Conservation (phyloP, 23 red algal genomes). For the Agarophyton chilense region DNA sequence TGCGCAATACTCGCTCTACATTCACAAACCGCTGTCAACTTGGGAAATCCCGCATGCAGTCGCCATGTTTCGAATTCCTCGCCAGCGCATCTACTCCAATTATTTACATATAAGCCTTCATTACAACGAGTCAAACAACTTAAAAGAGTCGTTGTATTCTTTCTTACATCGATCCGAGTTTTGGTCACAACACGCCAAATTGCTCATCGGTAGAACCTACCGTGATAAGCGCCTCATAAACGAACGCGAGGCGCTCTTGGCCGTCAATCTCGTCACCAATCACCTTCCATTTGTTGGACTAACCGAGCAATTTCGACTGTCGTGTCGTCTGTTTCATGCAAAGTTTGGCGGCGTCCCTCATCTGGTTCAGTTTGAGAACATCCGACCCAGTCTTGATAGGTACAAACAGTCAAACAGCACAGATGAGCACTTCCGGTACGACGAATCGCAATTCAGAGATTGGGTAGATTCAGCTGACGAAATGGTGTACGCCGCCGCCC, state of each 20-base stretch:
- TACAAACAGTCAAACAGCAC: background rate
- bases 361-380: conserved; percentile 60
- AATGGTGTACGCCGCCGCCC: conserved; percentile 51
- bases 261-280: background rate
- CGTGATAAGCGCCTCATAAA: conserved; percentile 17
- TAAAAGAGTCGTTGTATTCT: conserved; percentile 9
- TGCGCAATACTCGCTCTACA: conserved; percentile 33
- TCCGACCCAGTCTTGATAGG: conserved; percentile 35
- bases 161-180: conserved; percentile 36
- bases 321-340: conserved; percentile 60
- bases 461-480: conserved; percentile 51
- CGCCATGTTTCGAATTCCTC: conserved; percentile 40
- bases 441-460: conserved; percentile 26
- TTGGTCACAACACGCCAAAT: conserved; percentile 65
- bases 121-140: conserved; percentile 23
- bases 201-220: conserved; percentile 40
- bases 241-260: conserved; percentile 7
- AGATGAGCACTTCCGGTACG: conserved; percentile 29
- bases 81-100: conserved; percentile 55
- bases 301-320: conserved; percentile 54
- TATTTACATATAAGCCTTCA: conserved; percentile 53
- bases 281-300: conserved; percentile 39
- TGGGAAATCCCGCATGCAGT: conserved; percentile 33
- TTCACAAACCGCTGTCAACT: conserved; percentile 13
- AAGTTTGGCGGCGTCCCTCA: conserved; percentile 64